These are phyloP conservation scores for Pistacia atlantica DNA, from an alignment of 345 rosid genomes.

Conservation along the genomic window DNA sequence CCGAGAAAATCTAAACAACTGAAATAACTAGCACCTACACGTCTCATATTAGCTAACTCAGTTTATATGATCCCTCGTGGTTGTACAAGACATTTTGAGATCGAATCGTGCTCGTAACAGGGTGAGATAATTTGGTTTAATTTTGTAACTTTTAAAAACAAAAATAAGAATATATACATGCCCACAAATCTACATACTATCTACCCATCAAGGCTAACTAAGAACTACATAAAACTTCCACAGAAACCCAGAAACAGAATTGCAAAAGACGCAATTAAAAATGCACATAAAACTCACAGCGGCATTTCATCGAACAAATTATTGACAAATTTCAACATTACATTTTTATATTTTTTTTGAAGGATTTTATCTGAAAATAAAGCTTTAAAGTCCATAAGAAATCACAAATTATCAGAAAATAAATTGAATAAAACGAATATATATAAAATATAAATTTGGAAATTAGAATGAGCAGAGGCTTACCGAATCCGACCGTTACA, in stretches of 20 bases:
- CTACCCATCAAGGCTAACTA: neutral
- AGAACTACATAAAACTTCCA: neutral
- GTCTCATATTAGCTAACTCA: too few species aligned
- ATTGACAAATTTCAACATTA: neutral
- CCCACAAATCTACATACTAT: too few species aligned
- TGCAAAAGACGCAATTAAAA: neutral
- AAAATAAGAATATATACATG: too few species aligned
- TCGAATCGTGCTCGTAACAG: too few species aligned
- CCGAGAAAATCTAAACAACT: too few species aligned
- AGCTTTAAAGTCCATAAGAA: neutral
- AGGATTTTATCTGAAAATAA: neutral
- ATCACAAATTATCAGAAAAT: neutral
- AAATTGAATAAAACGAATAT: too few species aligned
- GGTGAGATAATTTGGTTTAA: too few species aligned
- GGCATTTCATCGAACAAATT: slow-evolving; percentile 1
- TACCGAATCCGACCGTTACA: neutral
- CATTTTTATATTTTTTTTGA: neutral
- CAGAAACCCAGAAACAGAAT: neutral
- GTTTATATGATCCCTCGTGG: too few species aligned
- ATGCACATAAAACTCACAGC: neutral
- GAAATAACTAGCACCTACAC: too few species aligned
- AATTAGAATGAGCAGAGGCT: neutral
- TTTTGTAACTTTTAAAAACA: too few species aligned
- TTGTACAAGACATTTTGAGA: too few species aligned
- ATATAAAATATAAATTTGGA: neutral